phyloP scores from a whole-genome alignment of 2,329 filamentous ascomycete genomes.

The Xylaria sp. region DNA sequence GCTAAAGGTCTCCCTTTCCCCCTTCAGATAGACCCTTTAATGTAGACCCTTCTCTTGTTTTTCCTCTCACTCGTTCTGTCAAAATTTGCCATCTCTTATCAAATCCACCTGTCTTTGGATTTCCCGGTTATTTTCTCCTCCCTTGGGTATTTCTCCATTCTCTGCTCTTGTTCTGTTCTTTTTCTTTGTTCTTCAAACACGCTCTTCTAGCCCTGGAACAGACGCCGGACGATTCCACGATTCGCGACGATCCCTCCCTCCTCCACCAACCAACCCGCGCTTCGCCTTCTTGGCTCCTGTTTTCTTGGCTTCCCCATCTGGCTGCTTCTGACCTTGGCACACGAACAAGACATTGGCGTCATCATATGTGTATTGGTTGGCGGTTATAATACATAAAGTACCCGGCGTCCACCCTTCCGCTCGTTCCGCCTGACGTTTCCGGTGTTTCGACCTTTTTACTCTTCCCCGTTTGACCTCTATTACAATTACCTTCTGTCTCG shows the following conservation, averaged over 20 bases:
- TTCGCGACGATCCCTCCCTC: constrained; percentile 1
- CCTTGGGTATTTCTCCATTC: too few species aligned
- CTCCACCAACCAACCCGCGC: constrained; percentile 1
- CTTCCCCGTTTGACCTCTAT: not conserved
- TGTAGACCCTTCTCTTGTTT: not conserved
- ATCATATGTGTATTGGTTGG: not conserved
- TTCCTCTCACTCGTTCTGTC: not conserved
- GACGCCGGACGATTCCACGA: too few species aligned
- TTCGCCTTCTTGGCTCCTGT: not conserved
- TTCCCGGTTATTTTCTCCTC: too few species aligned
- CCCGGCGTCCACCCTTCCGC: not conserved
- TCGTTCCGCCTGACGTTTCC: not conserved
- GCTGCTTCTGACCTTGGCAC: not conserved
- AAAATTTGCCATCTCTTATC: not conserved
- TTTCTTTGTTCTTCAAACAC: too few species aligned
- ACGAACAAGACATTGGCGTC: not conserved
- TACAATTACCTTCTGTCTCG: too few species aligned
- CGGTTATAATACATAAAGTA: not conserved
- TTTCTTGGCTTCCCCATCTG: not conserved
- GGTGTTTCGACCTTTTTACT: not conserved
- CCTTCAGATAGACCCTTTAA: too few species aligned
- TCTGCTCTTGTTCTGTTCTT: not conserved
- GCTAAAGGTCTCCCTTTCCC: too few species aligned
- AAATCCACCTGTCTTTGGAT: not conserved
- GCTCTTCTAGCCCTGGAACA: too few species aligned